phyloP scores from a whole-genome alignment of 2,329 filamentous ascomycete species.

The Phaeomoniella chlamydospora region DNA sequence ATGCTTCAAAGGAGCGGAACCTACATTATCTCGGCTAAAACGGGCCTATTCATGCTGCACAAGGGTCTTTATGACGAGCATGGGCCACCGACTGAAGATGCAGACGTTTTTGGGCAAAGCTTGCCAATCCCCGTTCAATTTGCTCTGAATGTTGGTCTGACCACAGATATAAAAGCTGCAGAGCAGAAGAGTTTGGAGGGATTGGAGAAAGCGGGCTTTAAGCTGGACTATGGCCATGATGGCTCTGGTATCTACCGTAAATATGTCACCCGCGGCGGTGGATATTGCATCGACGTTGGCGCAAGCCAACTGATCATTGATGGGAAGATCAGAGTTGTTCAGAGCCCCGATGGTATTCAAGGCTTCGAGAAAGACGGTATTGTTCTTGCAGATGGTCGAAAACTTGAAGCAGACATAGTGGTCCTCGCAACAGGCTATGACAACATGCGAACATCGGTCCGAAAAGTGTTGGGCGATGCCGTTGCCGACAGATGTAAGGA shows the following conservation, averaged over 20 bases:
- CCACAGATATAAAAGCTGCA: slow-evolving; percentile 21
- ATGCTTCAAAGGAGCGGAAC: slow-evolving; percentile 39
- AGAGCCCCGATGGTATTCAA: slow-evolving; percentile 32
- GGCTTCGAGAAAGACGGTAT: slow-evolving; percentile 7
- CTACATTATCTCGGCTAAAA: slow-evolving; percentile 32
- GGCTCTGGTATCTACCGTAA: slow-evolving; percentile 26
- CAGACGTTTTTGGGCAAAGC: slow-evolving; percentile 31
- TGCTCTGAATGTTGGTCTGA: slow-evolving; percentile 26
- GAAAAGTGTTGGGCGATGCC: slow-evolving; percentile 46
- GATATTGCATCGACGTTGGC: slow-evolving; percentile 41
- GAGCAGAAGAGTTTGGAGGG: slow-evolving; percentile 30
- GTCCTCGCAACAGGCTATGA: slow-evolving; percentile 51
- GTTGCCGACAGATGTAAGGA: slow-evolving; percentile 41
- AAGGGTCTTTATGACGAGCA: slow-evolving; percentile 31
- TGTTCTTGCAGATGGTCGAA: slow-evolving; percentile 6
- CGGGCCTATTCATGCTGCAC: slow-evolving; percentile 28
- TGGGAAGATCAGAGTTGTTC: slow-evolving; percentile 47
- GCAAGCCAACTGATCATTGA: slow-evolving; percentile 36
- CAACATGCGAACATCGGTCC: slow-evolving; percentile 51
- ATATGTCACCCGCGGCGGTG: slow-evolving; percentile 35
- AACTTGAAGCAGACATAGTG: slow-evolving; percentile 42
- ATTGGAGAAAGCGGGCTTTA: slow-evolving; percentile 31
- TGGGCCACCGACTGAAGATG: slow-evolving; percentile 32
- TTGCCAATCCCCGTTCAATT: slow-evolving; percentile 33
- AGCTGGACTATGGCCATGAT: slow-evolving; percentile 22